Conservation (phyloP, 2,329 filamentous ascomycete species). For the Neonectria punicea region DNA sequence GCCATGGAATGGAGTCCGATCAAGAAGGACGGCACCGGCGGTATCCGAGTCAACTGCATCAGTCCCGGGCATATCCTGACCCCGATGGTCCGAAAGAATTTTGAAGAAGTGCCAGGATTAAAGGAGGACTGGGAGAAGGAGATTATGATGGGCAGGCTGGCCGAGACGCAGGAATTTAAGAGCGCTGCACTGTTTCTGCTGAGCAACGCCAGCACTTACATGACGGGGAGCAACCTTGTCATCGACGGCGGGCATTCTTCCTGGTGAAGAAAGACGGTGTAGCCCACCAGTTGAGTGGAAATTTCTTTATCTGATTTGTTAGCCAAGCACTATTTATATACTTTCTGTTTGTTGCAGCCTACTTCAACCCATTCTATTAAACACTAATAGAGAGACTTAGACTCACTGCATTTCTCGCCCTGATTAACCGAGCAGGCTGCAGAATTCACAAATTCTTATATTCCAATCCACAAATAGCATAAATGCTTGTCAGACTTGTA, state of each 20-base stretch:
- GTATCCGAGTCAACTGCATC: slow-evolving; percentile 75
- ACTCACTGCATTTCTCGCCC: too few species aligned
- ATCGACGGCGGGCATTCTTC: slow-evolving; percentile 65
- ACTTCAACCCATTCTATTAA: too few species aligned
- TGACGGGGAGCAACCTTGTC: slow-evolving; percentile 67
- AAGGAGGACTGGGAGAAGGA: slow-evolving; percentile 72
- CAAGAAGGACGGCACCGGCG: slow-evolving; percentile 53
- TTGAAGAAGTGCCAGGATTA: slow-evolving; percentile 73
- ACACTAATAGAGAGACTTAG: too few species aligned
- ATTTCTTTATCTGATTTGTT: background rate
- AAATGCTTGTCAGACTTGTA: too few species aligned
- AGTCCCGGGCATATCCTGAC: slow-evolving; percentile 76
- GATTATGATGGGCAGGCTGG: slow-evolving; percentile 76
- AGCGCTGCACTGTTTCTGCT: slow-evolving; percentile 70
- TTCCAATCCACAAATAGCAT: too few species aligned
- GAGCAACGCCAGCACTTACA: slow-evolving; percentile 70
- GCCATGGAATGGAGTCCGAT: slow-evolving; percentile 70
- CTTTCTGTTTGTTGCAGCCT: too few species aligned
- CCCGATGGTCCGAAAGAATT: slow-evolving; percentile 78
- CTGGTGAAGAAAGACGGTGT: slow-evolving; percentile 2
- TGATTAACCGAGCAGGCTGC: too few species aligned
- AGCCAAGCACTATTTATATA: background rate
- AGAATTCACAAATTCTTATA: too few species aligned
- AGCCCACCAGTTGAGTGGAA: background rate
- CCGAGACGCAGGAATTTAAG: slow-evolving; percentile 67